Evolutionary conservation across 2,329 filamentous ascomycete genomes (phyloP).

Genomic region (Colletotrichum lentis): DNA sequence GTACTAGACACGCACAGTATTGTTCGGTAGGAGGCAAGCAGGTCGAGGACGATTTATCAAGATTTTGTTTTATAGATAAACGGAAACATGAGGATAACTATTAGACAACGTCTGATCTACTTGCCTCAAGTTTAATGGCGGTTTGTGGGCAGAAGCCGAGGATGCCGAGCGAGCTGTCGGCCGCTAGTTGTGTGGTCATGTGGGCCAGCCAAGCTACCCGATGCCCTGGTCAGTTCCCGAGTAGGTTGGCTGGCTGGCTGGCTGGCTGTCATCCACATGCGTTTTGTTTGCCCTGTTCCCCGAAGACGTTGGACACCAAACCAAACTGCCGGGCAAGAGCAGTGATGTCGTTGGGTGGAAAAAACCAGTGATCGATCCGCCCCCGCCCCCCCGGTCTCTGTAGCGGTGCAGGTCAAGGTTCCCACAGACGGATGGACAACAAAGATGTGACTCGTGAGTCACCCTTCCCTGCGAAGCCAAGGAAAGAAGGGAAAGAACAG

Average conservation of each 20-base stretch:
- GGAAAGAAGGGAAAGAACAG: background rate
- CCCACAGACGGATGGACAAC: slow-evolving; percentile 4
- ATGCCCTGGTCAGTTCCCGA: slow-evolving; percentile 13
- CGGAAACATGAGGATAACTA: slow-evolving; percentile 12
- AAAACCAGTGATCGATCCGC: background rate
- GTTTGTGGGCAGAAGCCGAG: background rate
- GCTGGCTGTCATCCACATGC: background rate
- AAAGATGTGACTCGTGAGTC: slow-evolving; percentile 33
- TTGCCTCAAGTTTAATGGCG: background rate
- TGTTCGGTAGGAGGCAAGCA: background rate
- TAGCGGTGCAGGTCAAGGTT: background rate
- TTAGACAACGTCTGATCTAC: background rate
- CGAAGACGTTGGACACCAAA: background rate
- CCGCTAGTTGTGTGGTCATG: background rate
- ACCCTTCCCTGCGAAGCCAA: slow-evolving; percentile 17
- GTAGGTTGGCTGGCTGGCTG: background rate
- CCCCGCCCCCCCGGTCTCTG: background rate
- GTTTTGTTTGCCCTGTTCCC: background rate
- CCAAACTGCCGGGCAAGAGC: slow-evolving; percentile 9
- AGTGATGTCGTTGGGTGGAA: background rate
- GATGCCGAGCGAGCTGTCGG: too few species aligned
- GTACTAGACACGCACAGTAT: slow-evolving; percentile 14
- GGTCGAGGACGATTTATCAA: background rate
- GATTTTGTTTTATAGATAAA: slow-evolving; percentile 8
- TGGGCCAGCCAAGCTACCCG: slow-evolving; percentile 26